Evolutionary conservation across 495 filamentous ascomycete genomes (phyloP), one percentile per base, ranked within the genome.

Genomic region (Daldinia caldariorum): DNA sequence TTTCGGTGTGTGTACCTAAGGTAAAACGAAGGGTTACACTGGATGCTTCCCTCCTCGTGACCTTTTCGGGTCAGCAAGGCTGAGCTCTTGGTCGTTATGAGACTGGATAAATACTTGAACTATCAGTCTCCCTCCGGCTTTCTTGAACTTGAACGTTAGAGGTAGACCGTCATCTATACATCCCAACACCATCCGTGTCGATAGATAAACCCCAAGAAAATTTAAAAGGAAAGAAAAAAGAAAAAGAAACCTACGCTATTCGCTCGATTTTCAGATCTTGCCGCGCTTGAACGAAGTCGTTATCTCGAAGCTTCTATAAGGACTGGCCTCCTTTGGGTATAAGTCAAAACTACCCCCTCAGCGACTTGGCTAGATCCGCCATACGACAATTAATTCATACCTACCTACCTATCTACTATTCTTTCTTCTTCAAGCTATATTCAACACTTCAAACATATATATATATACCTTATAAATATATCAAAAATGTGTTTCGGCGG

Each of bases 401-500:
- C 14, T 35, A 10, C n/a, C 31, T 31, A 14, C 51, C 37, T 7
- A 37, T 35, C 14, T n/a, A n/a, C n/a, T n/a, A n/a, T 22, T 34
- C 9, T 14, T 60, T 63, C 34, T 64, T 32, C 29, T 22, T 51
- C 55, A 37, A 60, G 26, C 26, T 3, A 26, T 26, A 26, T 26
- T 26, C 26, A 26, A 26, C 1, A 26, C 26, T 26, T 26, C 26
- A 26, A 26, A 26, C 1, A 26, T 26, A 26, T 26, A 26, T 26
- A 26, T 26, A 26, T 3, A 26, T 26, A 26, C 26, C 26, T 26
- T 26, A 26, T 26, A 26, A n/a, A n/a, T n/a, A 26, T 26, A 26
- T 26, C 26, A 3, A 26, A 26, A 26, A 84, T 84, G 82, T 84
- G 82, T 66, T 80, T 84, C 74, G 73, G 77, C 50, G 51, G 77